Evolutionary conservation across 129 eudicot genomes (phyloP).

Genomic region (Solidago caesia): DNA sequence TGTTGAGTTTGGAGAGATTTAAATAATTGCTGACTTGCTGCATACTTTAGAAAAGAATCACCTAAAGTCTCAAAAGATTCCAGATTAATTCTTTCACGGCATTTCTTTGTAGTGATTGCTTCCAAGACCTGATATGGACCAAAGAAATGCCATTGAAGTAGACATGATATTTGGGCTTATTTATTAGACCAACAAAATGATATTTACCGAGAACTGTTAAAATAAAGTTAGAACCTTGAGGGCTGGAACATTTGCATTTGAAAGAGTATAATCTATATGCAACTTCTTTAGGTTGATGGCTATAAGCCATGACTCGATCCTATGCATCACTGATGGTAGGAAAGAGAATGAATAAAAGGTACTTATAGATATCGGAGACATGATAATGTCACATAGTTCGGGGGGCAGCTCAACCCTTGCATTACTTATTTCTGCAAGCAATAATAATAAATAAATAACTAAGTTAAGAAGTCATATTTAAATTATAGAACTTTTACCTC

Average conservation of each 20-base stretch:
- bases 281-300: slow-evolving; percentile 62
- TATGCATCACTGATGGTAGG: slow-evolving; percentile 78
- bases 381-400: slow-evolving; percentile 61
- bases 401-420: slow-evolving; percentile 73
- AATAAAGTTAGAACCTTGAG: slow-evolving; percentile 36
- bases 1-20: slow-evolving; percentile 51
- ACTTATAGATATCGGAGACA: slow-evolving; percentile 73
- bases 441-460: not conserved
- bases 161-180: not conserved
- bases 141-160: too few relatives aligned
- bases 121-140: slow-evolving; percentile 58
- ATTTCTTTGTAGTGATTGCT: slow-evolving; percentile 75
- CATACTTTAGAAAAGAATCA: slow-evolving; percentile 83
- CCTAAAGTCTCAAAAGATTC: slow-evolving; percentile 94
- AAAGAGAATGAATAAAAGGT: slow-evolving; percentile 64
- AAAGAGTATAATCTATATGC: slow-evolving; percentile 42
- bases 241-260: slow-evolving; percentile 50
- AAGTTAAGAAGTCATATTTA: not conserved
- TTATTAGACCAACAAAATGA: too few relatives aligned
- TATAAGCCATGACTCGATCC: slow-evolving; percentile 69
- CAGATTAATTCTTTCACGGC: slow-evolving; percentile 66
- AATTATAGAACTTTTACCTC: not conserved
- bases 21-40: slow-evolving; percentile 71
- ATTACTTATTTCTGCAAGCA: slow-evolving; percentile 53
- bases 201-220: too few relatives aligned